phyloP scores from a whole-genome alignment of 2,329 filamentous ascomycete genomes.

The Colletotrichum theobromicola region DNA sequence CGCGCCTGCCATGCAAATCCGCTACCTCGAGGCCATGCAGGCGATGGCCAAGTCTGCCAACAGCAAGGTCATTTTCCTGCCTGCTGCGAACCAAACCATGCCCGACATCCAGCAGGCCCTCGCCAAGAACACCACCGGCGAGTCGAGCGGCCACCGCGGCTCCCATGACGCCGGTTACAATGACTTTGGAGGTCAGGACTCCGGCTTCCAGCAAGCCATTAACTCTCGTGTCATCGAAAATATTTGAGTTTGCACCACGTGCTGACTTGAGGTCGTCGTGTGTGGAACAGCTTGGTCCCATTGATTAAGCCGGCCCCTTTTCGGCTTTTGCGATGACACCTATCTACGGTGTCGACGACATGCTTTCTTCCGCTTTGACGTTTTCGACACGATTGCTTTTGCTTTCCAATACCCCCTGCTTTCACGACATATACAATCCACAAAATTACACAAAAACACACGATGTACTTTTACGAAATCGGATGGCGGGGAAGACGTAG shows the following conservation, averaged over 20 bases:
- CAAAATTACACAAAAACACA: neutral
- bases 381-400: conserved; percentile 6
- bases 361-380: neutral
- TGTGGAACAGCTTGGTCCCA: conserved; percentile 22
- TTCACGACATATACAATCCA: neutral
- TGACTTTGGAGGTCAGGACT: conserved; percentile 59
- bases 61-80: conserved; percentile 86
- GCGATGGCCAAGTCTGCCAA: conserved; percentile 95
- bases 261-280: conserved; percentile 20
- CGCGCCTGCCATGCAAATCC: conserved; percentile 96
- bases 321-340: neutral
- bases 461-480: conserved; percentile 2
- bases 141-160: conserved; percentile 47
- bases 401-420: conserved; percentile 14
- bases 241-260: conserved; percentile 61
- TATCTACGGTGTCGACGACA: neutral
- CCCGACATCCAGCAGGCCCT: conserved; percentile 46
- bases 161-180: conserved; percentile 37
- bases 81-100: conserved; percentile 65
- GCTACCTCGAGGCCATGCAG: conserved; percentile 98
- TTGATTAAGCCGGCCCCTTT: conserved; percentile 4
- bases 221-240: conserved; percentile 85
- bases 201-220: conserved; percentile 78
- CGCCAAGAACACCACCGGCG: conserved; percentile 36
- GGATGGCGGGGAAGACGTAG: neutral